phyloP scores from a whole-genome alignment of 257 asterid genomes.

The Marsdenia floribunda region DNA sequence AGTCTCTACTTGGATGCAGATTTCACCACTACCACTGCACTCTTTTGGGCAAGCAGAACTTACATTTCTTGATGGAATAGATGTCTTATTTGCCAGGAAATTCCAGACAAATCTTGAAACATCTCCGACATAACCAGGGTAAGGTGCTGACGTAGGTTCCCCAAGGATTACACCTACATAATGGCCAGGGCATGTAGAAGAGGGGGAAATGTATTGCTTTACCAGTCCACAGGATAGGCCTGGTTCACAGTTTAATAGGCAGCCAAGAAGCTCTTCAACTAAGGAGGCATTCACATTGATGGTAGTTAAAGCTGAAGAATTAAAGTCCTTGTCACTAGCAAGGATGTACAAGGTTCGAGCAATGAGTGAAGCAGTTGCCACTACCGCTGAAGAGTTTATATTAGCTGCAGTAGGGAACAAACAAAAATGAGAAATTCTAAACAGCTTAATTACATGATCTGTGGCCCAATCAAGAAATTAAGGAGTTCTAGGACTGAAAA shows the following conservation, averaged over 20 bases:
- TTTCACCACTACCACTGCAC: conserved; percentile 57
- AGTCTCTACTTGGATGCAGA: conserved; percentile 63
- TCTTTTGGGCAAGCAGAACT: conserved; percentile 59
- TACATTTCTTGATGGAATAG: conserved; percentile 43
- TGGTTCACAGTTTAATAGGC: conserved; percentile 79
- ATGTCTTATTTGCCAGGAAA: conserved; percentile 81
- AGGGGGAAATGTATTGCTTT: conserved; percentile 70
- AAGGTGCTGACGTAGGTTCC: conserved; percentile 66
- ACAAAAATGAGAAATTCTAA: neutral
- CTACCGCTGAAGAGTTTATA: conserved; percentile 71
- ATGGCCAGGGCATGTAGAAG: conserved; percentile 71
- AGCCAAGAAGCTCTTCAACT: conserved; percentile 71
- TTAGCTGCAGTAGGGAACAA: conserved; percentile 52
- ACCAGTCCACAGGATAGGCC: conserved; percentile 76
- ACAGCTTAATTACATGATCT: neutral
- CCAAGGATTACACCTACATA: conserved; percentile 81
- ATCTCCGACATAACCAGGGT: conserved; percentile 63
- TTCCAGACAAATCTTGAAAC: conserved; percentile 85
- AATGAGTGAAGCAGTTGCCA: conserved; percentile 85
- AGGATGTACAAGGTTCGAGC: conserved; percentile 82
- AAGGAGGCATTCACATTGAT: conserved; percentile 62
- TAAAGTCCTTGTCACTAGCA: conserved; percentile 51
- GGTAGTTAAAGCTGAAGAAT: conserved; percentile 34
- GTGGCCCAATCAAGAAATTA: conserved; percentile 10
- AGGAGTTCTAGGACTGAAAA: conserved; percentile 21